Evolutionary conservation across 345 rosid genomes (phyloP), one percentile per base, ranked within the genome.

Genomic region (Isatis tinctoria): DNA sequence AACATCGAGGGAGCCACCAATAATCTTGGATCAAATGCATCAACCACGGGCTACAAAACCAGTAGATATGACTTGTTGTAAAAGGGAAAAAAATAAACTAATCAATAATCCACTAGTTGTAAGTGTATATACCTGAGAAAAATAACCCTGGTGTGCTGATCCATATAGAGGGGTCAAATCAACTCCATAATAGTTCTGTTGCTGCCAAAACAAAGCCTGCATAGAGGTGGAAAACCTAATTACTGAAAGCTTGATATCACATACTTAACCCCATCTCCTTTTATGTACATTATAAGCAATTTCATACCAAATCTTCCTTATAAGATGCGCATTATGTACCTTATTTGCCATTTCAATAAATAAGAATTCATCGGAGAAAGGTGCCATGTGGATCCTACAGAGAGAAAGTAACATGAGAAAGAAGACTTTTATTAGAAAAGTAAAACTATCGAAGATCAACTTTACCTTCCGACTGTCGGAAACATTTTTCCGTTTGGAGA

Each of bases 171-270:
- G 89, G 64, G 92, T 88, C 78, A 94, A 84, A 83, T 94, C 84
- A 74, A 94, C 96, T 69, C 97, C 98, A 68, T 80, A 94, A 69
- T 94, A 94, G 77, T 83, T 88, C 43, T 83, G 93, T 65, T 94
- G 97, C 81, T 94, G 98, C 98, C 97, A 94, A 72, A 93, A 94
- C 67, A 94, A 86, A 49, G 97, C 95, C 98, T 94, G 82, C 73
- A 80, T 32, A 69, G 71, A 61, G 62, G 64, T 60, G 64, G 44
- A 53, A 30, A 47, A 2, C 30, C 18, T 47, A 14, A 30, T 53
- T 49, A 58, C 14, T 54, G 18, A 26, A 28, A 58, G 37, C 56
- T 49, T 58, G 67, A 57, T 10, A 56, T 17, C 30, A n/a, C 65
- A 45, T 56, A 39, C 61, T 45, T n/a, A 62, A 51, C 33, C 36